Percentiles rank a stretch among this genome's conserved stretches.
Evolutionary conservation across 2,329 filamentous ascomycete genomes (phyloP).

Genomic region (Cephalotrichum gorgonifer): DNA sequence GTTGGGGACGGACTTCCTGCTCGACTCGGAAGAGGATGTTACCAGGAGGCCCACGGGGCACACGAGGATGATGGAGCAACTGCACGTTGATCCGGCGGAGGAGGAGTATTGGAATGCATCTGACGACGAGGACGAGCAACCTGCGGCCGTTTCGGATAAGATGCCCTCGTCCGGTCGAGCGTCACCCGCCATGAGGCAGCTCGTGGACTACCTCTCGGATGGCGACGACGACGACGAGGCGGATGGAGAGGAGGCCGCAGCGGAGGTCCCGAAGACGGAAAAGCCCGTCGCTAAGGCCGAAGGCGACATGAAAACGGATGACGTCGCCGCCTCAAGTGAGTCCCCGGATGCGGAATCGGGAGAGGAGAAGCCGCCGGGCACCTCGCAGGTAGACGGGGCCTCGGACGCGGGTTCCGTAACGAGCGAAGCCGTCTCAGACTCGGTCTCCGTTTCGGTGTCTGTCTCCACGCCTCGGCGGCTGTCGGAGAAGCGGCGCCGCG

Average conservation of each 20-base stretch:
- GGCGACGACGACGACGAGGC: constrained; percentile 52
- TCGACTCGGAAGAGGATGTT: constrained; percentile 57
- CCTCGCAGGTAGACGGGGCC: constrained; percentile 6
- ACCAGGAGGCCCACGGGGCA: constrained; percentile 30
- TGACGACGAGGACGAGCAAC: constrained; percentile 43
- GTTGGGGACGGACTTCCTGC: constrained; percentile 57
- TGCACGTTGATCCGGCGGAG: constrained; percentile 64
- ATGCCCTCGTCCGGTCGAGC: constrained; percentile 12
- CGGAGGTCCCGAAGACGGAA: constrained; percentile 3
- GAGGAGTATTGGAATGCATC: constrained; percentile 91
- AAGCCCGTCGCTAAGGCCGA: neutral
- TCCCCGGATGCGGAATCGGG: constrained; percentile 11
- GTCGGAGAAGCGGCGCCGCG: constrained; percentile 80
- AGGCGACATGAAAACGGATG: constrained; percentile 4
- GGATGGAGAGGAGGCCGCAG: neutral
- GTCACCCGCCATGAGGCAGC: constrained; percentile 53
- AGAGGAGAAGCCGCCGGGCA: constrained; percentile 13
- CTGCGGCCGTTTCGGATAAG: neutral
- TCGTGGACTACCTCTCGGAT: constrained; percentile 90
- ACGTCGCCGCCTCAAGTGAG: constrained; percentile 11
- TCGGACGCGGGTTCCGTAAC: constrained; percentile 8
- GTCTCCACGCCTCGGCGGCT: constrained; percentile 64
- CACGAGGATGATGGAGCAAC: constrained; percentile 61
- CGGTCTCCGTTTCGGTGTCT: constrained; percentile 21
- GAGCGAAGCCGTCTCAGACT: constrained; percentile 20